Conservation (phyloP, 257 asterid species). For the Fraxinus excelsior region DNA sequence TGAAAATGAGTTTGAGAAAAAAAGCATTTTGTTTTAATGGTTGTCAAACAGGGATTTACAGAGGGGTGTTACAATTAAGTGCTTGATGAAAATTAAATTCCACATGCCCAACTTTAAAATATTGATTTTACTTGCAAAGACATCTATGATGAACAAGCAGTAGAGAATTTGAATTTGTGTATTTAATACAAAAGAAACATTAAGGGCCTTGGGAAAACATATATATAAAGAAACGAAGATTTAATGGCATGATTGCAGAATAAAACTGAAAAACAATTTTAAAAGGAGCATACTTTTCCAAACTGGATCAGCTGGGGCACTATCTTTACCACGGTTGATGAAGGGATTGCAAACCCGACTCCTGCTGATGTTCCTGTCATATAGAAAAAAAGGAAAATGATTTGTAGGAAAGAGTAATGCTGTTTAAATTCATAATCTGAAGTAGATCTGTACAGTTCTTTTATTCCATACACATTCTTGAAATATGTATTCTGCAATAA, state of each 20-base stretch:
- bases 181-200: background rate
- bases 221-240: background rate
- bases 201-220: background rate
- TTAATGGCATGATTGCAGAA: background rate
- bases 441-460: background rate
- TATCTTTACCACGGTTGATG: conserved; percentile 80
- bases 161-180: background rate
- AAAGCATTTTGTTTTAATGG: too few relatives aligned
- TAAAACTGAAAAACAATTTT: background rate
- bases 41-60: too few relatives aligned
- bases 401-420: background rate
- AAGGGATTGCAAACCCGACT: conserved; percentile 94
- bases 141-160: background rate
- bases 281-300: conserved; percentile 63
- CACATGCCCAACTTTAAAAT: background rate
- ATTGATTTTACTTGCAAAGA: background rate
- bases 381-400: background rate
- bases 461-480: background rate
- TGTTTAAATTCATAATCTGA: background rate
- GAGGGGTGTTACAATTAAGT: background rate
- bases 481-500: conserved; percentile 5
- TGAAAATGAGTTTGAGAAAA: too few relatives aligned
- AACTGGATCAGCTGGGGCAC: conserved; percentile 90
- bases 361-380: conserved; percentile 95
- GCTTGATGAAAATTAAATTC: background rate